Conservation (phyloP, 441 rosid species). For the Corymbia calophylla region DNA sequence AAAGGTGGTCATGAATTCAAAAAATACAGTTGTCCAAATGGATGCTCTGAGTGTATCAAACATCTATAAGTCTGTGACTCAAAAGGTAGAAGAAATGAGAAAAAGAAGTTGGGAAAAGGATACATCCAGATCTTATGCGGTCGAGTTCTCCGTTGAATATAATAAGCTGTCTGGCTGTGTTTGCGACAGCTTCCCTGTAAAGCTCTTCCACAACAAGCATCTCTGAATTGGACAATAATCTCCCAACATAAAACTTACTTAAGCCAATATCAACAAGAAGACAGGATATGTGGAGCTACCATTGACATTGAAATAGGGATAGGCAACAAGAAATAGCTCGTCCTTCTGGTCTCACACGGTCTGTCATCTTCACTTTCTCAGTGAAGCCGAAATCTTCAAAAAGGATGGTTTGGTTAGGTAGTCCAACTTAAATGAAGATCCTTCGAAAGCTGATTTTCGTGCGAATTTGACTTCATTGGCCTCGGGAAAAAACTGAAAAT, state of each 20-base stretch:
- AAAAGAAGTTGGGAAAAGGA: constrained; percentile 35
- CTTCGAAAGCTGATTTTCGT: constrained; percentile 58
- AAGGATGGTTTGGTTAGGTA: constrained; percentile 89
- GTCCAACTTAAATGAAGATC: constrained; percentile 76
- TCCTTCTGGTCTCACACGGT: constrained; percentile 84
- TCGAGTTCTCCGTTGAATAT: constrained; percentile 95
- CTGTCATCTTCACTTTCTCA: constrained; percentile 76
- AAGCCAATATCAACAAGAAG: not conserved
- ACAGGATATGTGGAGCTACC: constrained; percentile 33
- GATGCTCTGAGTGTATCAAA: not conserved
- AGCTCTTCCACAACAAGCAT: constrained; percentile 99
- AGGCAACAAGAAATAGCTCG: constrained; percentile 70
- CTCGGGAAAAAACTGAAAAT: constrained; percentile 83
- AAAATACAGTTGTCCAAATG: not conserved
- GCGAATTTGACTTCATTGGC: constrained; percentile 87
- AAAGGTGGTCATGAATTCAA: not conserved
- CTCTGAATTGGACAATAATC: constrained; percentile 37
- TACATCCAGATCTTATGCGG: constrained; percentile 96
- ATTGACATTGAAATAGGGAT: constrained; percentile 91
- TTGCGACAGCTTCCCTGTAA: constrained; percentile 70
- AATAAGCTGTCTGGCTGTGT: constrained; percentile 56
- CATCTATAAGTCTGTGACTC: not conserved
- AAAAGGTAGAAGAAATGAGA: not conserved
- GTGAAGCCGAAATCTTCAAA: constrained; percentile 82
- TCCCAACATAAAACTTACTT: not conserved